phyloP scores from a whole-genome alignment of 2,329 filamentous ascomycete species.

The Trichoderma harzianum region DNA sequence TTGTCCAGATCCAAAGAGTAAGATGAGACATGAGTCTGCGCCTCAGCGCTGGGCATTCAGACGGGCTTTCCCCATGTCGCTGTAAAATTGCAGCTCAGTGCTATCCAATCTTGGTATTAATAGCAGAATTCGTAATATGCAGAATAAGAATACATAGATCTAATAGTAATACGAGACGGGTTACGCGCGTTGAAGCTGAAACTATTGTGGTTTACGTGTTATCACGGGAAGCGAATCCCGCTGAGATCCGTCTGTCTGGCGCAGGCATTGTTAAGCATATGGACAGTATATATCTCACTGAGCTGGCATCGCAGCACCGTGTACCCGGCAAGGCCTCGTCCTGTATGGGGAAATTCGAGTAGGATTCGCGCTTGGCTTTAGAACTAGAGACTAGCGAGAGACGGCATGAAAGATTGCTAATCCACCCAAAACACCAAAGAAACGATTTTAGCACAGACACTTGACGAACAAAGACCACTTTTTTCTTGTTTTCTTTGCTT shows the following conservation, averaged over 20 bases:
- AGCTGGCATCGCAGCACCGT: background rate
- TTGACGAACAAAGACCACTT: background rate
- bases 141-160: background rate
- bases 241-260: background rate
- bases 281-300: background rate
- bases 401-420: constrained; percentile 1
- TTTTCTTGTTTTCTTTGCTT: background rate
- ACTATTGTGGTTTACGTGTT: constrained; percentile 9
- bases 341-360: background rate
- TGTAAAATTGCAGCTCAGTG: background rate
- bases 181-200: constrained; percentile 1
- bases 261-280: background rate
- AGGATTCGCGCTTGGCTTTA: background rate
- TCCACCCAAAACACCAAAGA: background rate
- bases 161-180: background rate
- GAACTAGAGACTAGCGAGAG: background rate
- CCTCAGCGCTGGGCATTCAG: background rate
- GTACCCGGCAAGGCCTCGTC: background rate
- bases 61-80: constrained; percentile 2
- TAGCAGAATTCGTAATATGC: background rate
- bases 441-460: background rate
- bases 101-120: background rate
- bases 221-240: background rate
- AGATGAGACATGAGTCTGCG: constrained; percentile 11
- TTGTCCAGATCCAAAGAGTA: background rate